Evolutionary conservation across 768 basidiomycete species (phyloP).

Genomic region (Mycena vitilis): DNA sequence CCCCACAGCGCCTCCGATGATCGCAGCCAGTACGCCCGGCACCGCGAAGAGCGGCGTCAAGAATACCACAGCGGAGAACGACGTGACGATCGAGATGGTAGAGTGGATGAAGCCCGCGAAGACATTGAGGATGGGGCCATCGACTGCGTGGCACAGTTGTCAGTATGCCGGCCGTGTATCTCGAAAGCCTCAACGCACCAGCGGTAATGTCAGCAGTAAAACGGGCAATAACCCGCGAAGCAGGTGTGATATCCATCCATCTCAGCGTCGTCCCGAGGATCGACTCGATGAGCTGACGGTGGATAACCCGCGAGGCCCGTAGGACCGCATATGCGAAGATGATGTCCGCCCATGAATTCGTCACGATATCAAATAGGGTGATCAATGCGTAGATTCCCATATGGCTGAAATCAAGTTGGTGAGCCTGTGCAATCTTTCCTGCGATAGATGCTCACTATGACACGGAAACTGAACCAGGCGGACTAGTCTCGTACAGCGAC

Average conservation of each 20-base stretch:
- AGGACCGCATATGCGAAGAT: conserved; percentile 36
- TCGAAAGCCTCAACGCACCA: conserved; percentile 5
- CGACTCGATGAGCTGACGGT: conserved; percentile 22
- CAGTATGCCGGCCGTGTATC: not conserved
- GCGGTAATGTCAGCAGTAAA: conserved; percentile 61
- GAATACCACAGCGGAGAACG: conserved; percentile 45
- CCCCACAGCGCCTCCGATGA: conserved; percentile 47
- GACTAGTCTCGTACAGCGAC: conserved; percentile 34
- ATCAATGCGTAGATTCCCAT: conserved; percentile 21
- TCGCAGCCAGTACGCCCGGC: conserved; percentile 44
- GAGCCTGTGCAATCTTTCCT: not conserved
- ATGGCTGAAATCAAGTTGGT: conserved; percentile 19
- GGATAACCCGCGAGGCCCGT: conserved; percentile 29
- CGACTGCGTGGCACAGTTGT: conserved; percentile 14
- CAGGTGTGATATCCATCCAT: conserved; percentile 41
- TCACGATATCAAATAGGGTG: conserved; percentile 13
- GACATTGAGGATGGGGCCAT: conserved; percentile 34
- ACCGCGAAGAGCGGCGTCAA: conserved; percentile 45
- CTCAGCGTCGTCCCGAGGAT: conserved; percentile 60
- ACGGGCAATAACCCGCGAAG: conserved; percentile 56
- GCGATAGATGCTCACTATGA: conserved; percentile 30
- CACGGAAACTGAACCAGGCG: conserved; percentile 35
- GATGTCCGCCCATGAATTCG: conserved; percentile 24
- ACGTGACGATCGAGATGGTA: conserved; percentile 38
- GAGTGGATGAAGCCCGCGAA: conserved; percentile 26